A percentile compares a stretch with the other conserved stretches of the same genome.
These are phyloP conservation scores for Echites panduratus DNA, from an alignment of 257 asterid species.

Conservation along the genomic window DNA sequence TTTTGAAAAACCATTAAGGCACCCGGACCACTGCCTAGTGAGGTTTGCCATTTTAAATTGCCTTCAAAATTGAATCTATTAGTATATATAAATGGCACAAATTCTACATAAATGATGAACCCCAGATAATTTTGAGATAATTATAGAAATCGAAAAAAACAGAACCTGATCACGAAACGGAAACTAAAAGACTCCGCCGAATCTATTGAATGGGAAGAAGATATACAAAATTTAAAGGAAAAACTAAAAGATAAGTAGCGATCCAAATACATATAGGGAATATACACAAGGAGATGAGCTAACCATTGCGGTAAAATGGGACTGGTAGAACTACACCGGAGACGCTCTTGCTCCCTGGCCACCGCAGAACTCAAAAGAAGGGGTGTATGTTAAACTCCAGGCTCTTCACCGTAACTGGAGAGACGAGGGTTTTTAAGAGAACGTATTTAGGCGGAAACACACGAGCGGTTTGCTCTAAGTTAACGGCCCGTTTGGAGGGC, in stretches of 20 bases:
- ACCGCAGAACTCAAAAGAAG: background rate
- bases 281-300: background rate
- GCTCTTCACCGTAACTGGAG: too few relatives aligned
- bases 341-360: background rate
- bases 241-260: background rate
- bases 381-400: background rate
- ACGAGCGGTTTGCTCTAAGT: too few relatives aligned
- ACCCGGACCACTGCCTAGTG: background rate
- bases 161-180: background rate
- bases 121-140: background rate
- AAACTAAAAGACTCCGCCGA: background rate
- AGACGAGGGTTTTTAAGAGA: too few relatives aligned
- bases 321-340: background rate
- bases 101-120: background rate
- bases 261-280: background rate
- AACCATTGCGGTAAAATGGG: conserved; percentile 5
- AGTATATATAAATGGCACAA: background rate
- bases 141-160: too few relatives aligned
- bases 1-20: too few relatives aligned
- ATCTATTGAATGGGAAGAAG: background rate
- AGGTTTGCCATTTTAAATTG: background rate
- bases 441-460: too few relatives aligned
- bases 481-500: too few relatives aligned
- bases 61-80: background rate
- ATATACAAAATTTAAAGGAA: background rate